Evolutionary conservation across 116 monocot genomes (phyloP), one percentile per base, ranked within the genome.

Genomic region (Papilionanthe hybrid): DNA sequence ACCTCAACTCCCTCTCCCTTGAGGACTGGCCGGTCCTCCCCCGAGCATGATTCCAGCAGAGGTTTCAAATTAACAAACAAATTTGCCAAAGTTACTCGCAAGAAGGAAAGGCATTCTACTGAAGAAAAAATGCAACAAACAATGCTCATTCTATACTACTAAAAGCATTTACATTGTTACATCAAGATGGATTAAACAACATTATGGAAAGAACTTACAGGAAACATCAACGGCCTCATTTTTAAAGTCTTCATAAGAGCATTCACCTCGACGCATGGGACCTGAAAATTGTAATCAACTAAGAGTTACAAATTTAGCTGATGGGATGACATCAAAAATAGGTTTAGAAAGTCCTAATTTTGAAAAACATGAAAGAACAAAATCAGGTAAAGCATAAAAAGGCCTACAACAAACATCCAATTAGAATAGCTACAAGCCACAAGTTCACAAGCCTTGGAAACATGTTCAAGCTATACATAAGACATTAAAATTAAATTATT

Each of bases 221-320:
- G 92, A 77, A 95, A 95, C 82, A 99, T 79, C 60, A 99, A 85
- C 63, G 99, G 92, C 78, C 84, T 95, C 92, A 99, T 95, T 80
- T 90, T 95, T 43, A 99, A 86, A 53, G 92, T 95, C 79, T 79
- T 95, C 99, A 99, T 95, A 32, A 99, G 92, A 50, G 91, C 90
- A 85, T 99, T 99, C 75, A 93, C 90, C 85, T 99, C 99, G 79
- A 99, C 95, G 79, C 84, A 87, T 60, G 95, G 99, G 47, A 99
- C 92, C 99, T 95, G 87, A 55, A 88, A 86, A 79, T 17, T 49
- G 19, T 41, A 80, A 56, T 44, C 56, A 48, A 66, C 13, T 23
- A 67, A 47, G 18, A 79, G 9, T 58, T 42, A 78, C 3, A 37
- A 30, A 57, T 22, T 60, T 20, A 58, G 78, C 20, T 66, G 47